Base-by-base conservation (phyloP, 495 filamentous ascomycete species). In the Aspergillus hancockii region DNA sequence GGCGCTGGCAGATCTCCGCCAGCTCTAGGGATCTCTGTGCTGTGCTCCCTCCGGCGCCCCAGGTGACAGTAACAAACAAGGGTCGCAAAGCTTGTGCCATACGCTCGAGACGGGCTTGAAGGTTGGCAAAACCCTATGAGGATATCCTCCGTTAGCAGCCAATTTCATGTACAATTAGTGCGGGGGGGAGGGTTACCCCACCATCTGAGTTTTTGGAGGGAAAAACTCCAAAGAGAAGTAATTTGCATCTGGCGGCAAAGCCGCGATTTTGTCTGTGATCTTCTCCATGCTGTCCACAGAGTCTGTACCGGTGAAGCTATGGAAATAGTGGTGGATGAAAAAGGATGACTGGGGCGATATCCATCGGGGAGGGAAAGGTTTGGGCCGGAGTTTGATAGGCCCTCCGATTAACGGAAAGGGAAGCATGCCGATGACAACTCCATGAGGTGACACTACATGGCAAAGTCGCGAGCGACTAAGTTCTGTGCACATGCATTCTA, bases 191-290 rank as follows among this genome's bases (percentile, higher is more conserved):
- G 63, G 58, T 60, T 55, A 70, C 72, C 75, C 71, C 72, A 88
- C 92, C 88, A 93, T 95, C 57, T 85, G 77, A 22, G 94, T 98
- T 76, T 97, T 98, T 53, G 95, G 95, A 55, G 94, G 94, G 75
- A 98, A 98, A 84, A 98, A 98, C 79, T 98, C 95, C 64, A 98
- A 88, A 32, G 95, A 98, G 77, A 96, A 93, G 80, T 93, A 98
- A 66, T 85, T 85, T 53, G 83, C 82, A 73, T 89, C 85, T 38
- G 87, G 82, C 70, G 91, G 90, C 76, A 98, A 76, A 61, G 91
- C 91, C 74, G 90, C 90, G 67, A 98, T 92, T 83, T 98, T 98
- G 80, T 96, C 89, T 54, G 92, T 97, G 69, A 98, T 91, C 75
- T 91, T 96, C 75, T 94, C 88, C 89, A 93, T 93, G 43, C 38